Conservation (phyloP, 2,329 filamentous ascomycete species). For the Diaporthe ampelina region DNA sequence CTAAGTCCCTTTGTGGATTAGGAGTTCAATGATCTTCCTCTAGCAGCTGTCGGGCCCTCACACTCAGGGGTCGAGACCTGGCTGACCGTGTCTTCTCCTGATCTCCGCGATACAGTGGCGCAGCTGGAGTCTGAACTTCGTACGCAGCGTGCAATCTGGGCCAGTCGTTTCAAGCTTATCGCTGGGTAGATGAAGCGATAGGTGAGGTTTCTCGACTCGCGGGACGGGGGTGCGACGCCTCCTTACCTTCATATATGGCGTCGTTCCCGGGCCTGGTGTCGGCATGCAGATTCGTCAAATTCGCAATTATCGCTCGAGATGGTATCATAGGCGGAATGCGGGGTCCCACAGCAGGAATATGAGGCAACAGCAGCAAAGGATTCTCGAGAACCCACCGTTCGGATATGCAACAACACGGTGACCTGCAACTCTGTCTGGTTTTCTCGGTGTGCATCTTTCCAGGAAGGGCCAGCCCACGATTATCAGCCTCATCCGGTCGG, state of each 20-base stretch:
- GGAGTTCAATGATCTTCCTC: neutral
- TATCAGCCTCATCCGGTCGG: conserved; percentile 22
- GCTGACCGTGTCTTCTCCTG: neutral
- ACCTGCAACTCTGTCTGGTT: conserved; percentile 36
- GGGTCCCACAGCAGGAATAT: conserved; percentile 38
- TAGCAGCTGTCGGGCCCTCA: neutral
- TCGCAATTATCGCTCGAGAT: conserved; percentile 42
- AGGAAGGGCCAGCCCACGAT: conserved; percentile 21
- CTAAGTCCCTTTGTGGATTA: neutral
- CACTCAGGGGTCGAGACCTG: neutral
- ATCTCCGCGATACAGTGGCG: neutral
- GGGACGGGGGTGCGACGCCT: neutral
- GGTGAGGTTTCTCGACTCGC: conserved; percentile 22
- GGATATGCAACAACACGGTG: conserved; percentile 42
- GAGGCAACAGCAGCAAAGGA: conserved; percentile 1
- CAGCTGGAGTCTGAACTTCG: neutral
- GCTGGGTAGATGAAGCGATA: neutral
- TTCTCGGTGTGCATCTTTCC: conserved; percentile 21
- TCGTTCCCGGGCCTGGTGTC: conserved; percentile 27
- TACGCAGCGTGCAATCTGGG: neutral
- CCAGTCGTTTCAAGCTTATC: conserved; percentile 33
- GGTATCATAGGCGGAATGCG: conserved; percentile 41
- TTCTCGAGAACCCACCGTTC: conserved; percentile 16
- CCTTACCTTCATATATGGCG: conserved; percentile 38
- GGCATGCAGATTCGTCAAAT: conserved; percentile 37